Conservation (phyloP, 495 filamentous ascomycete species). For the Penicillium crystallinum region DNA sequence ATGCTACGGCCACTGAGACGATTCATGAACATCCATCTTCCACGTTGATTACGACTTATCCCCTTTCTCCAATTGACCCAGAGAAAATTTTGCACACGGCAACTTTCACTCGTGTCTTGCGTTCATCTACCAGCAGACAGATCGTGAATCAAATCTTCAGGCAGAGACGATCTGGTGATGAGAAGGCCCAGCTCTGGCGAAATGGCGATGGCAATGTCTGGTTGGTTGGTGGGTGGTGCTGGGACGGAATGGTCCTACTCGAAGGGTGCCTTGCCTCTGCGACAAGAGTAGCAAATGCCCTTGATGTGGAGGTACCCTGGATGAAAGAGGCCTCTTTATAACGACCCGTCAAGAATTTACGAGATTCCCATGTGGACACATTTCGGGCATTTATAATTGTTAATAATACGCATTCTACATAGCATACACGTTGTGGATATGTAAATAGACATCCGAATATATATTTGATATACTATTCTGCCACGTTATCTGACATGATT, state of each 20-base stretch:
- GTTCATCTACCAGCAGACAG: slow-evolving; percentile 25
- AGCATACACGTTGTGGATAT: not conserved
- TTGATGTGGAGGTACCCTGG: slow-evolving; percentile 47
- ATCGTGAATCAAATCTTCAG: slow-evolving; percentile 34
- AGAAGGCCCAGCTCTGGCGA: slow-evolving; percentile 29
- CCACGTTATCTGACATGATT: too few species aligned
- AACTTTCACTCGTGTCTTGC: slow-evolving; percentile 29
- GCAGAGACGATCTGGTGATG: not conserved
- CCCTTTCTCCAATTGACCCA: slow-evolving; percentile 26
- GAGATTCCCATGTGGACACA: not conserved
- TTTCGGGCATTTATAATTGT: not conserved
- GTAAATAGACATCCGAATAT: too few species aligned
- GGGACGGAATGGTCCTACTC: slow-evolving; percentile 60
- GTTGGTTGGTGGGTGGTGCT: slow-evolving; percentile 55
- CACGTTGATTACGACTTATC: slow-evolving; percentile 29
- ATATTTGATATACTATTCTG: too few species aligned
- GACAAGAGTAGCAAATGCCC: slow-evolving; percentile 41
- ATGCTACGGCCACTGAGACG: slow-evolving; percentile 26
- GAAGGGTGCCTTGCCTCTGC: slow-evolving; percentile 55
- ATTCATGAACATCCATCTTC: slow-evolving; percentile 32
- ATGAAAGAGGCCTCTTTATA: not conserved
- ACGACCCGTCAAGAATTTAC: not conserved
- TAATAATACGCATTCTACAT: slow-evolving; percentile 5
- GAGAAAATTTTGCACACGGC: slow-evolving; percentile 26
- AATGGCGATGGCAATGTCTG: slow-evolving; percentile 49